A percentile compares a stretch with the other conserved stretches of the same genome.
Evolutionary conservation across 345 rosid genomes (phyloP).

Genomic region (Boechera stricta): DNA sequence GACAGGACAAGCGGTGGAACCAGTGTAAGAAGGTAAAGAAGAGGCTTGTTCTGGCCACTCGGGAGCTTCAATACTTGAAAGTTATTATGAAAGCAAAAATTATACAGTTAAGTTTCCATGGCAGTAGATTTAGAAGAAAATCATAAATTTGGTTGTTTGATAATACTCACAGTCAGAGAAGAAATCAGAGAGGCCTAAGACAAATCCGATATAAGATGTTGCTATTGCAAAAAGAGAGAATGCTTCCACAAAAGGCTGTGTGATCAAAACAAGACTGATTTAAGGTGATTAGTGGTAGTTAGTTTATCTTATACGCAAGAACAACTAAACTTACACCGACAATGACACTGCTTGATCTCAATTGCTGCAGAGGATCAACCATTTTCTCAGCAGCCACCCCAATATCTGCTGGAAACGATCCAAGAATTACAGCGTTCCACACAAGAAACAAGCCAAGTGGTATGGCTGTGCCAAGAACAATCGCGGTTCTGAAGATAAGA

Average conservation of each 20-base stretch:
- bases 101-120: slow-evolving; percentile 6
- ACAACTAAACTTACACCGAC: slow-evolving; percentile 72
- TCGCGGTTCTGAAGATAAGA: slow-evolving; percentile 68
- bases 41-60: slow-evolving; percentile 60
- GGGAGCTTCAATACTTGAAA: slow-evolving; percentile 77
- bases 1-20: slow-evolving; percentile 77
- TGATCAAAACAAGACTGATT: slow-evolving; percentile 34
- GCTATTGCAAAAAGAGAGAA: slow-evolving; percentile 91
- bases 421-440: slow-evolving; percentile 87
- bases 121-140: neutral
- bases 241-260: slow-evolving; percentile 80
- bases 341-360: slow-evolving; percentile 63
- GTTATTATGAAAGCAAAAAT: neutral
- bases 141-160: neutral
- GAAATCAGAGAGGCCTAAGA: slow-evolving; percentile 89
- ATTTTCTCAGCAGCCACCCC: slow-evolving; percentile 52
- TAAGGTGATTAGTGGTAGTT: slow-evolving; percentile 13
- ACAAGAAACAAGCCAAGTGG: slow-evolving; percentile 88
- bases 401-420: slow-evolving; percentile 61
- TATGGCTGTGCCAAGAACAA: slow-evolving; percentile 84
- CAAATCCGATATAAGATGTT: slow-evolving; percentile 89
- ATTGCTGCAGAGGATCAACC: slow-evolving; percentile 77
- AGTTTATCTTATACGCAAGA: slow-evolving; percentile 19
- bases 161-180: slow-evolving; percentile 78
- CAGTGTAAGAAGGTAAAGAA: slow-evolving; percentile 73